A percentile compares a stretch with the other conserved stretches of the same genome.
Evolutionary conservation across 2,329 filamentous ascomycete genomes (phyloP).

Genomic region (Teratosphaeria pseudoeucalypti): DNA sequence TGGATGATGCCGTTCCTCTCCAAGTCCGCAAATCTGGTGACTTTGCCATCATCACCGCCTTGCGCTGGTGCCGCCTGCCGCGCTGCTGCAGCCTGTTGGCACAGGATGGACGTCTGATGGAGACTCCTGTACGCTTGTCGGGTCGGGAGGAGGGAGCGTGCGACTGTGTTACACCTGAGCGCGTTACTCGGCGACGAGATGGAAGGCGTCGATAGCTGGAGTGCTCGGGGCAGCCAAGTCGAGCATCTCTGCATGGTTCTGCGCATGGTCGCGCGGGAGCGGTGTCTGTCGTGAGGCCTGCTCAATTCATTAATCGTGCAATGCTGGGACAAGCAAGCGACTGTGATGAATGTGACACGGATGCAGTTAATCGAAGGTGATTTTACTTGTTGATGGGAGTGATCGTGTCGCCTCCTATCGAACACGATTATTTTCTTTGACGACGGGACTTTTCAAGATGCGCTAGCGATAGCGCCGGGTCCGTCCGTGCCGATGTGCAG

Average conservation of each 20-base stretch:
- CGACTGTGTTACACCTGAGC: slow-evolving; percentile 3
- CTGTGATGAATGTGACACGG: neutral
- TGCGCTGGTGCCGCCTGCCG: slow-evolving; percentile 8
- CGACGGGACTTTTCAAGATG: neutral
- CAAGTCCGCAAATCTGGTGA: slow-evolving; percentile 37
- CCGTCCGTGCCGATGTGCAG: neutral
- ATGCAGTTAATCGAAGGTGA: slow-evolving; percentile 3
- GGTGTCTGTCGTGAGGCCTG: neutral
- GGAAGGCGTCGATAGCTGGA: slow-evolving; percentile 7
- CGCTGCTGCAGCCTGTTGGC: slow-evolving; percentile 22
- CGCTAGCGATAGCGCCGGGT: neutral
- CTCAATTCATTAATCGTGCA: neutral
- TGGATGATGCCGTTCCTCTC: slow-evolving; percentile 46
- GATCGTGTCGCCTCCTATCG: slow-evolving; percentile 5
- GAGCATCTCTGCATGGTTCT: slow-evolving; percentile 22
- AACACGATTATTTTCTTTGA: slow-evolving; percentile 4
- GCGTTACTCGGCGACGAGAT: slow-evolving; percentile 7
- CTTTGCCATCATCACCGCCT: slow-evolving; percentile 9
- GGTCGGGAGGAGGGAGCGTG: neutral
- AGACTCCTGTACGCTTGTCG: slow-evolving; percentile 10
- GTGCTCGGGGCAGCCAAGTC: slow-evolving; percentile 15
- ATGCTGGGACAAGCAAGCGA: neutral
- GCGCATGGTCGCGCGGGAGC: slow-evolving; percentile 14
- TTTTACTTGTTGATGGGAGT: slow-evolving; percentile 1
- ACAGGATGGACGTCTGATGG: slow-evolving; percentile 31